Base-by-base conservation (phyloP, 73 alveolate genomes). In the Paramecium primaurelia region DNA sequence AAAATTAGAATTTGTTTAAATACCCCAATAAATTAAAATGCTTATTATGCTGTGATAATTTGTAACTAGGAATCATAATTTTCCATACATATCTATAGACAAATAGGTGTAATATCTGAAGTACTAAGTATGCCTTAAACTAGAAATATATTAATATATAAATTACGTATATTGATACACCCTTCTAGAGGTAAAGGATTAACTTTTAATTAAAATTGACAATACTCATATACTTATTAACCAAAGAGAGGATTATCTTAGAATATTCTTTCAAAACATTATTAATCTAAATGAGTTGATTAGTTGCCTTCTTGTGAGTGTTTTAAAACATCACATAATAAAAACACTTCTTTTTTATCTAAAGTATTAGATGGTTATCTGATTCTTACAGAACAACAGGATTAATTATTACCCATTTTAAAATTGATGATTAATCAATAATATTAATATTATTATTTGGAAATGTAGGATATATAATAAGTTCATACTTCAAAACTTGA, bases 261-360 rank as follows among this genome's bases (percentile, higher is more conserved):
- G 73, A 80, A 80, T 42, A 80, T 42, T 44, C 91, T 80, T 25
- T 47, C 71, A 44, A 80, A 80, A 45, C 58, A 45, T 14, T 80
- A 3, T 28, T n/a, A 34, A 80, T 80, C 91, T 26, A 80, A 44
- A 20, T 40, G 34, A 44, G 64, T 73, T 36, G 28, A 30, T 34
- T 49, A 12, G 49, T 36, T 40, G 11, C 38, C 73, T 32, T 42
- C 77, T 45, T 49, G n/a, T 16, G 47, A 32, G 12, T 42, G 44
- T 25, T 80, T 80, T 25, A 80, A 36, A 11, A 77, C 90, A 42
- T 80, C 91, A 26, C 77, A 45, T 20, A 80, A 22, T 42, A 49
- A 36, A 80, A 80, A 80, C 16, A 80, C 77, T 80, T 80, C 91
- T n/a, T 25, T 80, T 47, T 80, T 80, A 25, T 80, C 77, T 3